Evolutionary conservation across 2,329 filamentous ascomycete genomes (phyloP).

Genomic region (Neopestalotiopsis rosae): DNA sequence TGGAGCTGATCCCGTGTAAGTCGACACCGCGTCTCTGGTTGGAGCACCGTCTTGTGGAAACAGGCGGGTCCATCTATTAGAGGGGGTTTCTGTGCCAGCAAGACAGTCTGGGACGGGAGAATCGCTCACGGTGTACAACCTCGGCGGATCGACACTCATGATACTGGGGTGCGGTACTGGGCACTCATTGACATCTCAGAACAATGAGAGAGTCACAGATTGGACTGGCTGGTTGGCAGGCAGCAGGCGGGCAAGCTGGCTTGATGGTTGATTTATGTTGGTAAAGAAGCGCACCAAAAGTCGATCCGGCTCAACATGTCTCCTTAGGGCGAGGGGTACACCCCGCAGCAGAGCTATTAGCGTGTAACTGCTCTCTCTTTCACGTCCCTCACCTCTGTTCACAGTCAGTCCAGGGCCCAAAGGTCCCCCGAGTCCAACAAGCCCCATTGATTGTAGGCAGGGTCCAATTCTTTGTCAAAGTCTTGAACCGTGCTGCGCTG

Average conservation of each 20-base stretch:
- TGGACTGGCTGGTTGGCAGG: neutral
- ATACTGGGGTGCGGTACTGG: neutral
- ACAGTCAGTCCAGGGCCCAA: neutral
- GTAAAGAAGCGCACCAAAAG: neutral
- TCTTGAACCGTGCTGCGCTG: neutral
- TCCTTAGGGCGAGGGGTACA: slow-evolving; percentile 1
- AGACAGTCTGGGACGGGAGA: slow-evolving; percentile 14
- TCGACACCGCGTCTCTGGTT: neutral
- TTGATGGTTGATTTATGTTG: neutral
- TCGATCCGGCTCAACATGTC: slow-evolving; percentile 15
- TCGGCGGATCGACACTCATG: slow-evolving; percentile 4
- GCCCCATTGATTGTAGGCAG: slow-evolving; percentile 1
- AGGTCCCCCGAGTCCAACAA: neutral
- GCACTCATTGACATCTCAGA: neutral
- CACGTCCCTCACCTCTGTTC: neutral
- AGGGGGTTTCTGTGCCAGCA: neutral
- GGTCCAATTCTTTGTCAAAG: neutral
- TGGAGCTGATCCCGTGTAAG: neutral
- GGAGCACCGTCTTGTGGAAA: neutral
- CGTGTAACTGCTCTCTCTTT: neutral
- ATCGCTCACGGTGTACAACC: slow-evolving; percentile 13
- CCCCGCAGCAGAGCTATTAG: neutral
- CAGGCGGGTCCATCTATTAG: neutral
- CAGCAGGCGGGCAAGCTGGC: neutral
- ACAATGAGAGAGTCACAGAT: neutral